Conservation (phyloP, 192 early-diverging fungal genomes). For the Mortierella alpina region DNA sequence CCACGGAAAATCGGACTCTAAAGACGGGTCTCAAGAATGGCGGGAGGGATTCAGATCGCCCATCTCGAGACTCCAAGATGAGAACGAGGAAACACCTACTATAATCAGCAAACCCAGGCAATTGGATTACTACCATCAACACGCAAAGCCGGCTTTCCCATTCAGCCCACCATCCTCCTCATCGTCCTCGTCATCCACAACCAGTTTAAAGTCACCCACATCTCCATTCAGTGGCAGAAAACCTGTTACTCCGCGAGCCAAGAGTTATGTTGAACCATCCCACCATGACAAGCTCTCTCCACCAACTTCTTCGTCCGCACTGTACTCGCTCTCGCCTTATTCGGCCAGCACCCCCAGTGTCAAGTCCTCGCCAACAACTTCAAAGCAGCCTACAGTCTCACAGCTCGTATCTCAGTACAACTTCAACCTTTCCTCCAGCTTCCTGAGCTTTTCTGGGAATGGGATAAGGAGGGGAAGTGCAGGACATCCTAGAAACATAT, state of each 20-base stretch:
- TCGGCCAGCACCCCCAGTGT: not conserved
- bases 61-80: not conserved
- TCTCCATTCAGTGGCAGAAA: slow-evolving; percentile 10
- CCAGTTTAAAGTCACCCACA: slow-evolving; percentile 6
- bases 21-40: slow-evolving; percentile 21
- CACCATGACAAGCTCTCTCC: slow-evolving; percentile 10
- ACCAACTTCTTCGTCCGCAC: slow-evolving; percentile 24
- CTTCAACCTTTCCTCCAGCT: slow-evolving; percentile 38
- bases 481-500: slow-evolving; percentile 21
- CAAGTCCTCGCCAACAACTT: not conserved
- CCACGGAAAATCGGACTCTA: slow-evolving; percentile 14
- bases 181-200: slow-evolving; percentile 13
- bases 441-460: slow-evolving; percentile 21
- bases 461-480: not conserved
- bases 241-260: slow-evolving; percentile 1
- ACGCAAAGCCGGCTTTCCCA: slow-evolving; percentile 36
- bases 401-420: slow-evolving; percentile 40
- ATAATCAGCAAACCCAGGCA: slow-evolving; percentile 37
- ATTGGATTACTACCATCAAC: slow-evolving; percentile 38
- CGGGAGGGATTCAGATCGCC: slow-evolving; percentile 29
- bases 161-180: slow-evolving; percentile 12
- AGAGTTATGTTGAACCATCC: slow-evolving; percentile 4
- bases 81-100: slow-evolving; percentile 6
- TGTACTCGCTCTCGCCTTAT: slow-evolving; percentile 26
- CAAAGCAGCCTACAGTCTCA: slow-evolving; percentile 21